A percentile compares a stretch with the other conserved stretches of the same genome.
Conservation (phyloP, 2,329 filamentous ascomycete genomes). For the Penicillium palitans region DNA sequence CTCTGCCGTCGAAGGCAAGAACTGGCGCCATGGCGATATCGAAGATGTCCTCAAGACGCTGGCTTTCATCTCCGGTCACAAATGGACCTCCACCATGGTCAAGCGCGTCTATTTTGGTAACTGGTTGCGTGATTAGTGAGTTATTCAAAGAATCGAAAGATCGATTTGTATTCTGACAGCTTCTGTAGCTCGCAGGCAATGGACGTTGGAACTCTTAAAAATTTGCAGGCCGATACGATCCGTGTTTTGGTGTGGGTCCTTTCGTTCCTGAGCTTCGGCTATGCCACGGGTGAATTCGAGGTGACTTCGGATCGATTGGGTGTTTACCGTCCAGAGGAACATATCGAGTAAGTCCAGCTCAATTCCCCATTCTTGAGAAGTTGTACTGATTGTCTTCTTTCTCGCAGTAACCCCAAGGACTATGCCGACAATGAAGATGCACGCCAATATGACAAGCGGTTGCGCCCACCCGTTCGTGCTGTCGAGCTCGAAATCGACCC, state of each 20-base stretch:
- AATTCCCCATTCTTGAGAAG: not conserved
- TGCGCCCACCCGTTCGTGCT: conserved; percentile 74
- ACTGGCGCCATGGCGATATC: conserved; percentile 65
- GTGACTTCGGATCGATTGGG: conserved; percentile 78
- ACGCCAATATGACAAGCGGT: conserved; percentile 69
- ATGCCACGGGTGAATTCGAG: conserved; percentile 83
- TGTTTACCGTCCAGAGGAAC: conserved; percentile 72
- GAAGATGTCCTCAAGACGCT: conserved; percentile 79
- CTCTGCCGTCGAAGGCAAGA: conserved; percentile 52
- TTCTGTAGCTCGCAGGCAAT: conserved; percentile 67
- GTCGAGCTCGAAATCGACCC: conserved; percentile 72
- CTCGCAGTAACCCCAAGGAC: conserved; percentile 72
- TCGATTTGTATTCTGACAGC: conserved; percentile 3
- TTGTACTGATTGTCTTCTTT: conserved; percentile 41
- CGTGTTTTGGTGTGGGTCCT: conserved; percentile 78
- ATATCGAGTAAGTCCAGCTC: conserved; percentile 46
- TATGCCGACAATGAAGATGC: conserved; percentile 88
- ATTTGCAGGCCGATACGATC: conserved; percentile 74
- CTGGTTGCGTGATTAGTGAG: conserved; percentile 75
- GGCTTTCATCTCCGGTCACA: conserved; percentile 75
- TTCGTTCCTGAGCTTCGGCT: conserved; percentile 78
- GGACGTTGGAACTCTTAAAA: conserved; percentile 77
- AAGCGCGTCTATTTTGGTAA: conserved; percentile 83
- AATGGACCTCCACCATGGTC: conserved; percentile 78
- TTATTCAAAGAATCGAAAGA: not conserved